Evolutionary conservation across 371 early-diverging fungal species (phyloP), one percentile per base, ranked within the genome.

Genomic region (Nematocida sp.): DNA sequence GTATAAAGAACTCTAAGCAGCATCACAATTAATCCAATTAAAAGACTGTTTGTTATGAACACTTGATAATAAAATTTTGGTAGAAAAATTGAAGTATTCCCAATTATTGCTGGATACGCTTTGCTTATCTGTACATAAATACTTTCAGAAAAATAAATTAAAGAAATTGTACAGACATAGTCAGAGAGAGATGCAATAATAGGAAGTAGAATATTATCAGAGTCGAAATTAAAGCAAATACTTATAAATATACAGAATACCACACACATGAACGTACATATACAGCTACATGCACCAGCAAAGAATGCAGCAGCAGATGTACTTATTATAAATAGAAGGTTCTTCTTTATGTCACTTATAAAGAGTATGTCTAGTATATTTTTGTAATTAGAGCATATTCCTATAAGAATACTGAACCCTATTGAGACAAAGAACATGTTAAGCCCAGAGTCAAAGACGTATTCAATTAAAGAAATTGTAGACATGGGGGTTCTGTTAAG

Each of bases 161-260:
- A 44, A n/a, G 73, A 70, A 27, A 55, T 45, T 2, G 85, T 71
- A 39, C 46, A 66, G 23, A 85, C 40, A 58, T 76, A 83, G 71
- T 87, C 88, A n/a, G 76, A 62, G 11, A 86, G 56, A 13, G 86
- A 72, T 6, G 83, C 72, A 66, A 87, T 81, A 13, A 72, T 44
- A 33, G 88, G 88, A 5, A 87, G 71, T 33, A 87, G 44, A 57
- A 87, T 67, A 57, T 87, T 86, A 47, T 87, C 86, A 40, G 86
- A 82, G 64, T 85, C 81, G 44, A 85, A 82, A 1, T 71, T 44
- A 47, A 84, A 67, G 46, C 25, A 45, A 25, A 78, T 60, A 45
- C 80, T 78, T 25, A 78, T 54, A 23, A 39, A 44, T 23, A 87
- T 82, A 13, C 85, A 69, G 27, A 73, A 3, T 33, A 85, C 42